Percentiles rank a stretch among this genome's conserved stretches.
Evolutionary conservation across 2,329 filamentous ascomycete genomes (phyloP).

Genomic region (Zelopaecilomyces penicillatus): DNA sequence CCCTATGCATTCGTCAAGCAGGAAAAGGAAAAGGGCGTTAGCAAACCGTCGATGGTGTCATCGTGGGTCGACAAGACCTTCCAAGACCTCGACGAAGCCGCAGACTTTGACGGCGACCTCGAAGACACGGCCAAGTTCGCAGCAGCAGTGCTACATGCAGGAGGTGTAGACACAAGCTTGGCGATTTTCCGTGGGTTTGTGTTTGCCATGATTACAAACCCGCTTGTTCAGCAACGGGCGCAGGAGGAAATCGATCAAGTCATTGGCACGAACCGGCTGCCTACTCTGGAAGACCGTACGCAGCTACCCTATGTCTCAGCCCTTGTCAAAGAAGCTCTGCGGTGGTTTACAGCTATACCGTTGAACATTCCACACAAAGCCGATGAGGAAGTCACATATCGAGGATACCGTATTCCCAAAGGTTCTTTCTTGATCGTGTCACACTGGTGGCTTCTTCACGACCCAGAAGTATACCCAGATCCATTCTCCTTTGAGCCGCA

Average conservation of each 20-base stretch:
- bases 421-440: background rate
- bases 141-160: conserved; percentile 14
- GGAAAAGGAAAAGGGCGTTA: no score
- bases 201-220: conserved; percentile 33
- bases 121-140: no score
- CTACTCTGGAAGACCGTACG: conserved; percentile 10
- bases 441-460: conserved; percentile 2
- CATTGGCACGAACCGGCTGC: conserved; percentile 18
- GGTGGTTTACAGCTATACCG: conserved; percentile 10
- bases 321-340: conserved; percentile 15
- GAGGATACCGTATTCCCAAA: conserved; percentile 4
- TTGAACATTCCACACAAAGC: background rate
- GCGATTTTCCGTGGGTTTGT: conserved; percentile 27
- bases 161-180: conserved; percentile 27
- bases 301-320: conserved; percentile 17
- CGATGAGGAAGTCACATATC: background rate
- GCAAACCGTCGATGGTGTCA: no score
- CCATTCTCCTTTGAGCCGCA: conserved; percentile 2
- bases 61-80: no score
- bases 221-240: conserved; percentile 28
- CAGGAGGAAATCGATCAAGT: conserved; percentile 32
- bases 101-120: no score
- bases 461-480: conserved; percentile 1
- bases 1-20: background rate
- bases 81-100: no score